Evolutionary conservation across 129 eudicot genomes (phyloP).

Genomic region (Flaveria ramosissima): DNA sequence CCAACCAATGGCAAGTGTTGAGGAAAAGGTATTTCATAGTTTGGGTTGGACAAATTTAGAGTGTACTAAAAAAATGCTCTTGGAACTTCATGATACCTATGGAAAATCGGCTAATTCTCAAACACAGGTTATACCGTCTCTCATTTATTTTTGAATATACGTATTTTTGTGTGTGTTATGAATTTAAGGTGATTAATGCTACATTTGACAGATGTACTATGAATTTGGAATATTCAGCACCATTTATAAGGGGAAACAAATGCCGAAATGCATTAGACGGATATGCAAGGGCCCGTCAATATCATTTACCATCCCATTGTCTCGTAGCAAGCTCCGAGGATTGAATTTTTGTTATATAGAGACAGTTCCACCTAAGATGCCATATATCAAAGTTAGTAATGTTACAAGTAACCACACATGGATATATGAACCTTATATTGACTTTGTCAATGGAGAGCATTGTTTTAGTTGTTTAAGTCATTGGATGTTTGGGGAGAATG

Average conservation of each 20-base stretch:
- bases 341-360: not conserved
- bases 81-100: not conserved
- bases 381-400: not conserved
- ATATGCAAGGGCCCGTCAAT: constrained; percentile 10
- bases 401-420: not conserved
- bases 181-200: not conserved
- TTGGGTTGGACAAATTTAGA: constrained; percentile 16
- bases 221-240: not conserved
- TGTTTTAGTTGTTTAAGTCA: not conserved
- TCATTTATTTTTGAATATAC: not conserved
- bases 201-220: not conserved
- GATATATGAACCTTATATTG: not conserved
- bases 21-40: constrained; percentile 13
- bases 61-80: not conserved
- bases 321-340: not conserved
- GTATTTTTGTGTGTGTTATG: not conserved
- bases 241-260: not conserved
- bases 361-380: not conserved
- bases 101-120: too few species aligned
- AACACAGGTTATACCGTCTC: not conserved
- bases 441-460: not conserved
- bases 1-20: constrained; percentile 1
- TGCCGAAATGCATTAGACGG: not conserved
- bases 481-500: constrained; percentile 8
- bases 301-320: constrained; percentile 18